Conservation (phyloP, 257 asterid genomes). For the Haberlea rhodopensis region DNA sequence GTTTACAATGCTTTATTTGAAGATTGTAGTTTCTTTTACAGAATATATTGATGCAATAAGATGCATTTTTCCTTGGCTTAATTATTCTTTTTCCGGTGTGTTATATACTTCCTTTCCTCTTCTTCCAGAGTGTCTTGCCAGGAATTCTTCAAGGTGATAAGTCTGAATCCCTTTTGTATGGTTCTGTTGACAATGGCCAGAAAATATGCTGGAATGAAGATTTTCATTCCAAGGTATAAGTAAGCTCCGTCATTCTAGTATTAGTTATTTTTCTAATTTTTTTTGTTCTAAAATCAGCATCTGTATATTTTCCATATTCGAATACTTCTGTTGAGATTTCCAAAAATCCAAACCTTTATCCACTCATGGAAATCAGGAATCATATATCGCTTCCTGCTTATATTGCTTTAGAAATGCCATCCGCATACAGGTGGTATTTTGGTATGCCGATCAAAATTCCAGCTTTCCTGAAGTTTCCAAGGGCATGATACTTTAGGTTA, state of each 20-base stretch:
- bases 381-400: too few relatives aligned
- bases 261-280: not conserved
- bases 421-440: too few relatives aligned
- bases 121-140: conserved; percentile 83
- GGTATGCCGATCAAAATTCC: too few relatives aligned
- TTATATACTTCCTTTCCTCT: conserved; percentile 22
- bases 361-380: too few relatives aligned
- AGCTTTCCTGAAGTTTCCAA: too few relatives aligned
- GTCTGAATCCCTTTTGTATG: conserved; percentile 88
- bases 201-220: conserved; percentile 89
- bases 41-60: conserved; percentile 2
- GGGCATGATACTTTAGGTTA: too few relatives aligned
- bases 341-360: too few relatives aligned
- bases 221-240: conserved; percentile 80
- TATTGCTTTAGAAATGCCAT: too few relatives aligned
- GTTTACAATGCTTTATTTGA: not conserved
- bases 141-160: conserved; percentile 98
- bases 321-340: not conserved
- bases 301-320: too few relatives aligned
- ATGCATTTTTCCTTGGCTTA: not conserved
- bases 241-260: not conserved
- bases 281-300: not conserved
- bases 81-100: conserved; percentile 10
- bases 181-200: conserved; percentile 97
- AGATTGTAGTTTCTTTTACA: conserved; percentile 5